Evolutionary conservation across 2,329 filamentous ascomycete genomes (phyloP).

Genomic region (Phialophora tarda): DNA sequence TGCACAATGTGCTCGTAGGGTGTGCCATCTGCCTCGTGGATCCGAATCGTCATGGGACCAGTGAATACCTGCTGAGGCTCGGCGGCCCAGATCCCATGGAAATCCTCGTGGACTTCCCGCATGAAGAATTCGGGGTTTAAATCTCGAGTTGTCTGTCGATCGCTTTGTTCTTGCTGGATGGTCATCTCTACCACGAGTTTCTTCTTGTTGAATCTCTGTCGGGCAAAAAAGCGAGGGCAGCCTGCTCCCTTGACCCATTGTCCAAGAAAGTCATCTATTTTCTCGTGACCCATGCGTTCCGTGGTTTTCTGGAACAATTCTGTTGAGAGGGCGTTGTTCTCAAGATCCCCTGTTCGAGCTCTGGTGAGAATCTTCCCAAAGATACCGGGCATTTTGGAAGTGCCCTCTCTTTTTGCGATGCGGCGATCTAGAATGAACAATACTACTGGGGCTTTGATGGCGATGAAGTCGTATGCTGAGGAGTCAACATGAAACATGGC

Average conservation of each 20-base stretch:
- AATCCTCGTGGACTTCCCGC: constrained; percentile 80
- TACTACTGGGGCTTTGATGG: constrained; percentile 86
- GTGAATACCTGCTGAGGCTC: constrained; percentile 81
- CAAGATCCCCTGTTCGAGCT: constrained; percentile 79
- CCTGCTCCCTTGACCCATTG: constrained; percentile 92
- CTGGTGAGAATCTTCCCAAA: constrained; percentile 85
- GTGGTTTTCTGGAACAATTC: constrained; percentile 81
- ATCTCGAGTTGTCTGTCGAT: constrained; percentile 61
- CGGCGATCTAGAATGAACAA: constrained; percentile 93
- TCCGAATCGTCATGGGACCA: constrained; percentile 95
- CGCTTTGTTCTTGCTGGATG: constrained; percentile 75
- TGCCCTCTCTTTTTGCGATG: constrained; percentile 84
- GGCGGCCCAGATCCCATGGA: constrained; percentile 70
- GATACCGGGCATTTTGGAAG: constrained; percentile 81
- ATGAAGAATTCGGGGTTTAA: constrained; percentile 79
- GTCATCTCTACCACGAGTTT: constrained; percentile 91
- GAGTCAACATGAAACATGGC: constrained; percentile 76
- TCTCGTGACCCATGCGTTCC: constrained; percentile 85
- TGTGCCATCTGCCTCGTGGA: constrained; percentile 96
- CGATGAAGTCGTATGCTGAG: constrained; percentile 88
- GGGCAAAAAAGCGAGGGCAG: constrained; percentile 84
- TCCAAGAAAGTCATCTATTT: constrained; percentile 87
- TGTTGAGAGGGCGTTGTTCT: constrained; percentile 71
- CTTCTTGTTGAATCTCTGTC: constrained; percentile 96
- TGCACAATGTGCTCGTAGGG: constrained; percentile 98